Conservation (phyloP, 305 asterid species). For the Fraxinus sp. region DNA sequence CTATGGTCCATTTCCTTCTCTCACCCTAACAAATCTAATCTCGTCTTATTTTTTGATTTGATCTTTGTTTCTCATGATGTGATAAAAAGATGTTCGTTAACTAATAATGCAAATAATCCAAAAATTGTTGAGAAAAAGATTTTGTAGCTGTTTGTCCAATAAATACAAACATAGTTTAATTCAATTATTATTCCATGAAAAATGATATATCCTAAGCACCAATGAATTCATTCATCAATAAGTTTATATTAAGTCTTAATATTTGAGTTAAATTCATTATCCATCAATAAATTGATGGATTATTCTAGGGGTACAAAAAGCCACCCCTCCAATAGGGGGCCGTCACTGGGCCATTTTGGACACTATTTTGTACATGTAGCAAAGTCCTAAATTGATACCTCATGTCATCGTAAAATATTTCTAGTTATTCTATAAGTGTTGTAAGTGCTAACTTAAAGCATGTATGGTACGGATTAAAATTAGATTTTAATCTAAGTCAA, state of each 20-base stretch:
- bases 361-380: no score
- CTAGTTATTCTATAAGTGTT: not conserved
- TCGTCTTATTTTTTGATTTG: constrained; percentile 9
- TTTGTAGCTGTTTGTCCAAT: not conserved
- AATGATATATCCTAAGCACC: not conserved
- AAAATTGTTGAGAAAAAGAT: not conserved
- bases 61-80: not conserved
- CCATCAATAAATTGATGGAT: not conserved
- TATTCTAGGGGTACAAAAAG: no score
- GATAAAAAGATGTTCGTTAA: not conserved
- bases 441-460: not conserved
- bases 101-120: not conserved
- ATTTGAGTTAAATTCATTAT: no score
- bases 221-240: not conserved
- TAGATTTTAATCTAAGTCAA: no score
- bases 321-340: no score
- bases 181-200: not conserved
- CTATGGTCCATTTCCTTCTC: constrained; percentile 30
- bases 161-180: not conserved
- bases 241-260: not conserved
- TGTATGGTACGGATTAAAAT: no score
- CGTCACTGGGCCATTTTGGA: no score
- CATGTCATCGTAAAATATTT: not conserved
- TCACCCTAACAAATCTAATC: constrained; percentile 27
- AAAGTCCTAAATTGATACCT: no score